Base-by-base conservation (phyloP, 805 yeast genomes). In the Candida sakaeoensis region DNA sequence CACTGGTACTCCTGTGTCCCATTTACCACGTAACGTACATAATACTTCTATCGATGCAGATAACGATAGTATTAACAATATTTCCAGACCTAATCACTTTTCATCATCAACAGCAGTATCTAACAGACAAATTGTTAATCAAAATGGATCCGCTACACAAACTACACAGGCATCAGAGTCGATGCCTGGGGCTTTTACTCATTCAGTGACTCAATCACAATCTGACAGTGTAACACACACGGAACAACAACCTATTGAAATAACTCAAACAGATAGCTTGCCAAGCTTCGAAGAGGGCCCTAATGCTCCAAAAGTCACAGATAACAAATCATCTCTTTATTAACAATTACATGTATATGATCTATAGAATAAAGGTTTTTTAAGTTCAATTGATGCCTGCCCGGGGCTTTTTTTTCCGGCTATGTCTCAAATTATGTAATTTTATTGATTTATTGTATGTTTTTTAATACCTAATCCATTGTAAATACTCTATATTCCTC, bases 61-160 rank as follows among this genome's bases (percentile, higher is more conserved):
- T 14, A n/a, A 30, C 18, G 39, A 40, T 9, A 37, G 42, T 28
- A 37, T 37, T 3, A 32, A 32, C 2, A 41, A 42, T 14, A 12
- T 42, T n/a, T 33, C 29, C 33, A 33, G 45, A 35, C 21, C 35
- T 8, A 32, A 41, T 9, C 12, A 28, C n/a, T 37, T 21, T 6
- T 33, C 41, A 13, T 24, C 41, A 9, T 37, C 41, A 8, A 4
- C 33, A 4, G 5, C 33, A 23, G 4, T 7, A 17, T 4, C 8
- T 2, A 18, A 24, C 15, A 6, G 9, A 5, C 26, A 16, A 25
- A 16, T n/a, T 14, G 18, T 22, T 4, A 23, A 15, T 17, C 19
- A 25, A 22, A 22, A 18, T 22, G 3, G 3, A 4, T 17, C 21
- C 5, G 16, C 14, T 33, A 22, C 9, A 21, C 24, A 21, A 21